Evolutionary conservation across 2,329 filamentous ascomycete genomes (phyloP).

Genomic region (Apiospora arundinis): DNA sequence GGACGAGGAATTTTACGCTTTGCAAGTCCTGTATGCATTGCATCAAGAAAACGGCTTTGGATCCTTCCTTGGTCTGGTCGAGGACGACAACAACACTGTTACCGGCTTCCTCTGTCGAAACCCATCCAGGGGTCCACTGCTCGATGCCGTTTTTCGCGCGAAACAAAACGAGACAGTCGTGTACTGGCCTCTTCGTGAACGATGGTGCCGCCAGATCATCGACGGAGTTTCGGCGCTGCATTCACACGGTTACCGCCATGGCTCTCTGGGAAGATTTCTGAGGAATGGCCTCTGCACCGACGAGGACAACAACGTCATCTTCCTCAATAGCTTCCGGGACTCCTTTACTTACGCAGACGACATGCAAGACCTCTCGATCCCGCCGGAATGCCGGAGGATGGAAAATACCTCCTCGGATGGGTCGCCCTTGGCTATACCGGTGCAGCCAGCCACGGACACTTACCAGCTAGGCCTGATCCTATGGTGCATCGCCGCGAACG

Average conservation of each 20-base stretch:
- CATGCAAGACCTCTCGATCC: not conserved
- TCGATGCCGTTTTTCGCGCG: not conserved
- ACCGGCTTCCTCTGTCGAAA: not conserved
- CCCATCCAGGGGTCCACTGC: not conserved
- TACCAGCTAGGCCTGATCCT: not conserved
- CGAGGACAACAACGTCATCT: not conserved
- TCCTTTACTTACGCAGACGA: not conserved
- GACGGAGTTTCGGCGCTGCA: not conserved
- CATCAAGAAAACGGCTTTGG: not conserved
- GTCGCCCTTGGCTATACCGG: not conserved
- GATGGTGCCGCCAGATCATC: not conserved
- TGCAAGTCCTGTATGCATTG: not conserved
- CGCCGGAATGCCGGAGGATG: not conserved
- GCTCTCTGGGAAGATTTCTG: not conserved
- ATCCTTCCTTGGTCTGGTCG: not conserved
- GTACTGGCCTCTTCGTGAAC: not conserved
- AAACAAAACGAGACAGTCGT: not conserved
- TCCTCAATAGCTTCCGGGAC: not conserved
- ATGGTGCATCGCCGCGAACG: not conserved
- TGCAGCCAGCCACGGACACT: not conserved
- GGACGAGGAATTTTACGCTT: not conserved
- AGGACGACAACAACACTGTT: not conserved
- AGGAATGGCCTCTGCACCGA: not conserved
- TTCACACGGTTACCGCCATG: not conserved
- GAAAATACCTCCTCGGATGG: not conserved